A percentile compares a stretch with the other conserved stretches of the same genome.
These are phyloP conservation scores for Metschnikowia borealis DNA, from an alignment of 805 yeast genomes.

Conservation along the genomic window DNA sequence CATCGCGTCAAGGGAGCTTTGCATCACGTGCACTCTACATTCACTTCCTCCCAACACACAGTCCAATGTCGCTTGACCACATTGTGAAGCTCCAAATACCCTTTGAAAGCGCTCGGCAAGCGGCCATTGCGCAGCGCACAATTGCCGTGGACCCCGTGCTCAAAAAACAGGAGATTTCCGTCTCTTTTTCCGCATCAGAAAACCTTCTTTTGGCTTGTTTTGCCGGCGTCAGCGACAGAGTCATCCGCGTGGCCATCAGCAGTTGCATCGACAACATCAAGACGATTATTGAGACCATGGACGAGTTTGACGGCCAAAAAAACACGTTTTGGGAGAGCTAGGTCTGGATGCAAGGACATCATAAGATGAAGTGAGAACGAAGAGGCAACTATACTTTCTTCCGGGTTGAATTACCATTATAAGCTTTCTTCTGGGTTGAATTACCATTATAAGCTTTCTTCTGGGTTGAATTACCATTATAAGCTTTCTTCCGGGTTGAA, in stretches of 20 bases:
- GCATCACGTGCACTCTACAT: no score
- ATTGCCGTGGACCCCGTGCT: conserved; percentile 79
- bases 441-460: no score
- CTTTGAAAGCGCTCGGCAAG: conserved; percentile 55
- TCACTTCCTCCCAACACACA: no score
- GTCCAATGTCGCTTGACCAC: conserved; percentile 16
- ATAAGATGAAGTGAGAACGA: no score
- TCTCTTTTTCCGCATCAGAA: conserved; percentile 37
- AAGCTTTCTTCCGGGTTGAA: no score
- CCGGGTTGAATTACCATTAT: no score
- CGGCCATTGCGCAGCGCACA: conserved; percentile 57
- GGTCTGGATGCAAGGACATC: no score
- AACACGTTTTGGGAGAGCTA: conserved; percentile 15
- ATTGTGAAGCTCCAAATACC: conserved; percentile 51
- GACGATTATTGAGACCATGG: conserved; percentile 76
- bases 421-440: no score
- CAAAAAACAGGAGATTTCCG: conserved; percentile 60
- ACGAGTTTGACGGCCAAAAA: conserved; percentile 52
- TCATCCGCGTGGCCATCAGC: conserved; percentile 79
- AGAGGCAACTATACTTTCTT: no score
- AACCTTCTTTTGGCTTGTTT: conserved; percentile 44
- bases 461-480: no score
- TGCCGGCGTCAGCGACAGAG: conserved; percentile 64
- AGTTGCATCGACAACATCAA: conserved; percentile 72
- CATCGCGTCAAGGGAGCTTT: no score